Evolutionary conservation across 2,329 filamentous ascomycete genomes (phyloP).

Genomic region (Botryotinia calthae): DNA sequence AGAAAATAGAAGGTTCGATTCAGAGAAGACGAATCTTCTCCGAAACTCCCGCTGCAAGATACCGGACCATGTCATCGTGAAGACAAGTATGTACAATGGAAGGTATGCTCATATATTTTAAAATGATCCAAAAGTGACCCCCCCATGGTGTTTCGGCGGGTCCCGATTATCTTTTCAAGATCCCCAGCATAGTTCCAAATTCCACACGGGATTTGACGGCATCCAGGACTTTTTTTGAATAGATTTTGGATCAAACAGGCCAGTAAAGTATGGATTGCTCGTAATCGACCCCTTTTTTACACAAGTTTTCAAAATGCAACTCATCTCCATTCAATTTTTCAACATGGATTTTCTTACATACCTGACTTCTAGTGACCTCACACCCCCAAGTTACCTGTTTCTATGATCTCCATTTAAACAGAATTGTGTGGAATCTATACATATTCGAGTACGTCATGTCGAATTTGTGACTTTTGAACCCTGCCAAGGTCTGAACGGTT

Average conservation of each 20-base stretch:
- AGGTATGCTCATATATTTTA: not conserved
- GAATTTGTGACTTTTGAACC: not conserved
- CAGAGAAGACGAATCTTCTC: not conserved
- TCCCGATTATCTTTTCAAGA: not conserved
- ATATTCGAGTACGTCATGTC: not conserved
- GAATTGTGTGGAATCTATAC: not conserved
- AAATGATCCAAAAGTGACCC: not conserved
- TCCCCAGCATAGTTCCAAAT: not conserved
- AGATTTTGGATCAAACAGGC: not conserved
- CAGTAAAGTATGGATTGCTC: not conserved
- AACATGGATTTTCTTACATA: not conserved
- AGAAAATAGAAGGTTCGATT: not conserved
- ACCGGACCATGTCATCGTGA: not conserved
- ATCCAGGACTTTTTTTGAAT: not conserved
- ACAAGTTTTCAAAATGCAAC: not conserved
- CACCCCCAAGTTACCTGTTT: not conserved
- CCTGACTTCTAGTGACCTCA: too few relatives aligned
- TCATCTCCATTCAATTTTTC: not conserved
- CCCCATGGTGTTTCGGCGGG: not conserved
- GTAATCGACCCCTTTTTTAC: not conserved
- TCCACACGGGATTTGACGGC: not conserved
- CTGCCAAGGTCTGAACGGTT: not conserved
- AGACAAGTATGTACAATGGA: not conserved
- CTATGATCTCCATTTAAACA: not conserved
- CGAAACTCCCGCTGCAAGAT: not conserved